Evolutionary conservation across 257 asterid genomes (phyloP).

Genomic region (Solanum corneliomulleri): DNA sequence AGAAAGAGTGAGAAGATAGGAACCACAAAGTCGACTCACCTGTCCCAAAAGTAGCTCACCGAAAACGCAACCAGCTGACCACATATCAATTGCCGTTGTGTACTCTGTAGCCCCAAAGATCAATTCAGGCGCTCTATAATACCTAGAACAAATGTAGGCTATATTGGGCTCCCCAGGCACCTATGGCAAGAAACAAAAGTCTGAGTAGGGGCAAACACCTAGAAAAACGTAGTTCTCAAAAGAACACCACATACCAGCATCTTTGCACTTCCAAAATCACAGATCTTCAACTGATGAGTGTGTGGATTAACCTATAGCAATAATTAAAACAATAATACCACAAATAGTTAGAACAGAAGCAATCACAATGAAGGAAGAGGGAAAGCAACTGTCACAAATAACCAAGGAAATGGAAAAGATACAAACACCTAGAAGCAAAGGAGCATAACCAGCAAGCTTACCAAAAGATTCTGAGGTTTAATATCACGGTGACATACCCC

Average conservation of each 20-base stretch:
- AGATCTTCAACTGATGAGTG: constrained; percentile 71
- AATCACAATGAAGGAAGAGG: not conserved
- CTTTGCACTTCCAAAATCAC: constrained; percentile 91
- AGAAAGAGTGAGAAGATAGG: not conserved
- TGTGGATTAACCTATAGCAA: constrained; percentile 65
- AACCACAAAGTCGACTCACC: constrained; percentile 21
- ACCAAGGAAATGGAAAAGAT: not conserved
- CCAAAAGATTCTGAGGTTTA: constrained; percentile 80
- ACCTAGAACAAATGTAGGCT: constrained; percentile 84
- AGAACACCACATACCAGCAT: constrained; percentile 46
- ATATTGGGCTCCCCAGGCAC: constrained; percentile 86
- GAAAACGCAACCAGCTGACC: constrained; percentile 88
- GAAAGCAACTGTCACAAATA: not conserved
- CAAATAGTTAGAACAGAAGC: not conserved
- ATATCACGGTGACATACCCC: constrained; percentile 93
- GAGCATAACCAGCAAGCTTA: constrained; percentile 8
- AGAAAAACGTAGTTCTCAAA: not conserved
- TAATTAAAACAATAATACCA: not conserved
- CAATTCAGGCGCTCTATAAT: constrained; percentile 77
- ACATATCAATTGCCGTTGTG: constrained; percentile 64
- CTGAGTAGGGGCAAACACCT: not conserved
- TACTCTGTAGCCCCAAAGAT: constrained; percentile 87
- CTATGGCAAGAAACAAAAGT: constrained; percentile 21
- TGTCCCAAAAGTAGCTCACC: constrained; percentile 82
- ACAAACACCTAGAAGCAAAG: not conserved